A percentile compares a stretch with the other conserved stretches of the same genome.
Evolutionary conservation across 495 filamentous ascomycete species (phyloP).

Genomic region (Aspergillus sclerotiicarbonarius): DNA sequence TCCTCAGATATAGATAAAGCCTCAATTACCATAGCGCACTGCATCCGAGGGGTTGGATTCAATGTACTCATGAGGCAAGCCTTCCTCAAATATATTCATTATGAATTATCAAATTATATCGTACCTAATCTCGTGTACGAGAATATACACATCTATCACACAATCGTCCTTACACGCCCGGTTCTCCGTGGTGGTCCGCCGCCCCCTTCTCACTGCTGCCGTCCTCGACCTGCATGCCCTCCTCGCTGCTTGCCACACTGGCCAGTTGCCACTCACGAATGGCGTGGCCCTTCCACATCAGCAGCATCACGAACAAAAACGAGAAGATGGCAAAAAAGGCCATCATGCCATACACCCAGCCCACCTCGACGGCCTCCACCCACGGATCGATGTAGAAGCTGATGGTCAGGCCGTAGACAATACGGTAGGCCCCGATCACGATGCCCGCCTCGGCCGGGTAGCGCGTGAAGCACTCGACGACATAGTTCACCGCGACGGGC

Average conservation of each 20-base stretch:
- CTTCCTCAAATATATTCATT: too few species aligned
- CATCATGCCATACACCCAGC: constrained; percentile 44
- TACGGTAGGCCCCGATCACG: constrained; percentile 30
- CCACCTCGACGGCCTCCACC: constrained; percentile 31
- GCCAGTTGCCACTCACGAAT: constrained; percentile 7
- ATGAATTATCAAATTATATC: too few species aligned
- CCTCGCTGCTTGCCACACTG: constrained; percentile 1
- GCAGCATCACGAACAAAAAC: not conserved
- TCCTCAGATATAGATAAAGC: too few species aligned
- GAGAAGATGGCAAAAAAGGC: constrained; percentile 29
- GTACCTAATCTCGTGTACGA: too few species aligned
- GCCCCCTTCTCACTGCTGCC: not conserved
- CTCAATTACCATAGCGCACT: too few species aligned
- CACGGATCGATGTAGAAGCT: constrained; percentile 39
- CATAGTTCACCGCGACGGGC: constrained; percentile 42
- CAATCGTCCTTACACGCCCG: too few species aligned
- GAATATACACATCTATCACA: too few species aligned
- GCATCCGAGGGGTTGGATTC: too few species aligned
- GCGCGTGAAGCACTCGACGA: constrained; percentile 37
- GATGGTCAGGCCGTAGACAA: constrained; percentile 32
- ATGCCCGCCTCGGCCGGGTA: constrained; percentile 30
- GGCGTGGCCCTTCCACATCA: constrained; percentile 13
- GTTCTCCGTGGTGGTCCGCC: not conserved
- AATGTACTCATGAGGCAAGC: too few species aligned
- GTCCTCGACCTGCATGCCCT: not conserved